These are phyloP conservation scores for Fomitiporia mediterranea DNA, from an alignment of 1,284 basidiomycete species.

Conservation along the genomic window DNA sequence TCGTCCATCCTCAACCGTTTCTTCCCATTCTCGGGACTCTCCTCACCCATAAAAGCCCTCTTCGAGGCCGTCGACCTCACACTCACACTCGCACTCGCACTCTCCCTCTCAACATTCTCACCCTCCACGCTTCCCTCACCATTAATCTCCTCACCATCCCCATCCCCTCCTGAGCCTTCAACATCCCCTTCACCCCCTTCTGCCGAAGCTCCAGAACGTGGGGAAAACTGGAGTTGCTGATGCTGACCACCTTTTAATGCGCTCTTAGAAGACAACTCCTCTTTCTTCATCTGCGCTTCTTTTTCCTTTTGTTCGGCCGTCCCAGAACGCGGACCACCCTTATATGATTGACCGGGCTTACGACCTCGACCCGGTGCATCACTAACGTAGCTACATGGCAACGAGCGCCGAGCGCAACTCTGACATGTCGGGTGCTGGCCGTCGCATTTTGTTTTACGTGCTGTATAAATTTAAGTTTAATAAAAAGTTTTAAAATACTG, in stretches of 20 bases:
- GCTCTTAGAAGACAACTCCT: background rate
- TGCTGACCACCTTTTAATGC: background rate
- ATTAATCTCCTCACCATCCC: background rate
- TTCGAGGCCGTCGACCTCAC: background rate
- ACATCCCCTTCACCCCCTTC: background rate
- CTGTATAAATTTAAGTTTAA: constrained; percentile 33
- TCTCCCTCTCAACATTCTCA: background rate
- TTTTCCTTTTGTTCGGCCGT: constrained; percentile 3
- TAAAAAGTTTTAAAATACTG: constrained; percentile 14
- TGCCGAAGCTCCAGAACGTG: background rate
- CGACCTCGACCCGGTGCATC: constrained; percentile 39
- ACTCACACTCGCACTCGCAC: background rate
- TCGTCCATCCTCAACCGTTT: constrained; percentile 10
- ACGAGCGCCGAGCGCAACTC: constrained; percentile 65
- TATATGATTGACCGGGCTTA: constrained; percentile 22
- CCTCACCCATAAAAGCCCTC: constrained; percentile 7
- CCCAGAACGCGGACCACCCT: background rate
- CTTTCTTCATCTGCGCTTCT: background rate
- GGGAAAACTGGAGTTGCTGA: background rate
- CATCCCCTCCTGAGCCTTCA: background rate
- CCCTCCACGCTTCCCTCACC: background rate
- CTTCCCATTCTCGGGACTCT: background rate
- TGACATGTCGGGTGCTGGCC: constrained; percentile 73
- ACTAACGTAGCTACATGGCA: constrained; percentile 75
- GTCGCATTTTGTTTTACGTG: constrained; percentile 81